phyloP scores from a whole-genome alignment of 805 yeast genomes.

The Metschnikowia amazonensis region DNA sequence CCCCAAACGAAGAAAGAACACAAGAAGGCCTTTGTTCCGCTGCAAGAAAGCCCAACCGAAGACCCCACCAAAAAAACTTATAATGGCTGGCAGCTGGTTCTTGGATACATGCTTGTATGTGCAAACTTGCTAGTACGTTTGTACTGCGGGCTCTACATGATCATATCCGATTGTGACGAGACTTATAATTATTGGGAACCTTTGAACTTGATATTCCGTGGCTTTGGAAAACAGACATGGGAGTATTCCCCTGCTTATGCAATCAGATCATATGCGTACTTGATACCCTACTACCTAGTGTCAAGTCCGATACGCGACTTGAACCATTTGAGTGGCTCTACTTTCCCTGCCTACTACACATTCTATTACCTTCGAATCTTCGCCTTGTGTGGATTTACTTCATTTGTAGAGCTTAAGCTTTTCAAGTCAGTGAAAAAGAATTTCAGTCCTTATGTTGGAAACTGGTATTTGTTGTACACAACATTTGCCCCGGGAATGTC shows the following conservation, averaged over 20 bases:
- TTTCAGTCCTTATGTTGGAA: constrained; percentile 41
- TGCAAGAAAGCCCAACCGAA: not conserved
- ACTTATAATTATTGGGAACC: constrained; percentile 95
- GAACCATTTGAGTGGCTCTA: constrained; percentile 12
- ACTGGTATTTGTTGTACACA: constrained; percentile 61
- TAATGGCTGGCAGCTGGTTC: constrained; percentile 3
- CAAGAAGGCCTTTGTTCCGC: not conserved
- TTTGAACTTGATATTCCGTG: constrained; percentile 67
- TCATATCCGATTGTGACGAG: constrained; percentile 91
- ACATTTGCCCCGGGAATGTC: constrained; percentile 75
- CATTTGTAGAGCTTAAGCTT: constrained; percentile 51
- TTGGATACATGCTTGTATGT: constrained; percentile 9
- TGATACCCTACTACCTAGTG: constrained; percentile 46
- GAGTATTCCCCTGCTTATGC: constrained; percentile 90
- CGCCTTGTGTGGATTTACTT: constrained; percentile 35
- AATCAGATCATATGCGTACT: constrained; percentile 79
- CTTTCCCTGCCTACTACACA: constrained; percentile 23
- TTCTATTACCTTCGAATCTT: constrained; percentile 55
- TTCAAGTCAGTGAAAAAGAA: constrained; percentile 37
- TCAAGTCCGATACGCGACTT: constrained; percentile 23
- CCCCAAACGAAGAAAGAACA: not conserved
- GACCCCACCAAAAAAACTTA: not conserved
- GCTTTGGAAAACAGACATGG: constrained; percentile 94
- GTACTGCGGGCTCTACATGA: constrained; percentile 50
- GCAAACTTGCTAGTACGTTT: constrained; percentile 21